These are phyloP conservation scores for Collybiopsis confluens DNA, from an alignment of 768 basidiomycete genomes.

Conservation along the genomic window DNA sequence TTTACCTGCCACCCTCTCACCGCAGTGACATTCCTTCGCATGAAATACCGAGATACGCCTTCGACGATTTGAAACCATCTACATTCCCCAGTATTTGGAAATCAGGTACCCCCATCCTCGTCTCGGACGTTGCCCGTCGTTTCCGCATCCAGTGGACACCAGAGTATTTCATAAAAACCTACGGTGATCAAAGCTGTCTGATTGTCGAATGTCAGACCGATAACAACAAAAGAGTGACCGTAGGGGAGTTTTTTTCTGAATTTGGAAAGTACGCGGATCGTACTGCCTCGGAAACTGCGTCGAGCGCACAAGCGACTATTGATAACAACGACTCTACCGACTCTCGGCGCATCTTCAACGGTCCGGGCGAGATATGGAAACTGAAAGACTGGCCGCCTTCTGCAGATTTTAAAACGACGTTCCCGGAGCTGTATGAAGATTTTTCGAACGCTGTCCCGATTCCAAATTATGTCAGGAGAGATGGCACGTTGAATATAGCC, in stretches of 20 bases:
- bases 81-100: conserved; percentile 70
- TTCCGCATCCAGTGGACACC: conserved; percentile 79
- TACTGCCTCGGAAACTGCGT: neutral
- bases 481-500: conserved; percentile 84
- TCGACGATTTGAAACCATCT: conserved; percentile 49
- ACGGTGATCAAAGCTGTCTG: conserved; percentile 58
- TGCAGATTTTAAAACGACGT: conserved; percentile 76
- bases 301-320: conserved; percentile 28
- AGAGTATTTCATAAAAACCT: conserved; percentile 69
- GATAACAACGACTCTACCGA: neutral
- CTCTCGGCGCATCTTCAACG: neutral
- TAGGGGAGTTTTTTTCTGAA: conserved; percentile 73
- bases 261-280: conserved; percentile 69
- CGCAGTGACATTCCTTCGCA: conserved; percentile 31
- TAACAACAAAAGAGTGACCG: conserved; percentile 52
- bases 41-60: conserved; percentile 39
- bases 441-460: conserved; percentile 82
- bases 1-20: conserved; percentile 2
- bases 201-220: conserved; percentile 85
- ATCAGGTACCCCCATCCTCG: conserved; percentile 72
- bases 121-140: conserved; percentile 58
- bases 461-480: conserved; percentile 85
- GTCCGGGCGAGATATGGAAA: conserved; percentile 6
- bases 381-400: conserved; percentile 91
- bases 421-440: conserved; percentile 84